Evolutionary conservation across 495 filamentous ascomycete species (phyloP).

Genomic region (Astrothelium macrocarpum): DNA sequence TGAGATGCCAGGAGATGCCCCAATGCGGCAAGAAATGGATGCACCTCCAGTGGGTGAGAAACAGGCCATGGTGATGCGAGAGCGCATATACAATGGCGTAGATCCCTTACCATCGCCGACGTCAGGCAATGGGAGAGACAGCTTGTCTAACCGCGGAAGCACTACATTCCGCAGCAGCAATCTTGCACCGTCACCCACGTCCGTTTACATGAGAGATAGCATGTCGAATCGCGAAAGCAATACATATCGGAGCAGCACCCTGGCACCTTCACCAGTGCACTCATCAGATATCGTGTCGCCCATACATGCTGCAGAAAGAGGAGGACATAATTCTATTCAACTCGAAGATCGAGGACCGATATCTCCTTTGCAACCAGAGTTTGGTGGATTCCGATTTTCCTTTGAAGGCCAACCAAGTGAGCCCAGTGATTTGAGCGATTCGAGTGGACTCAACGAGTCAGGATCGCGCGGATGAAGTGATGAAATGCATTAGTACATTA

Average conservation of each 20-base stretch:
- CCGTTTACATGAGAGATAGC: background rate
- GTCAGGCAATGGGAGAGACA: background rate
- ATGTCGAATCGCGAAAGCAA: background rate
- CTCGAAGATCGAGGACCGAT: background rate
- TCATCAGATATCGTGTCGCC: background rate
- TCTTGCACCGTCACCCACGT: no score
- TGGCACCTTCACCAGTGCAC: background rate
- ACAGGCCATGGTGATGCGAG: conserved; percentile 29
- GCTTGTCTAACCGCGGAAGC: background rate
- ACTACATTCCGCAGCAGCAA: background rate
- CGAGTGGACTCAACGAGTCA: background rate
- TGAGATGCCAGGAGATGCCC: conserved; percentile 33
- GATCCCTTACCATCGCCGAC: conserved; percentile 16
- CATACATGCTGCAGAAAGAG: background rate
- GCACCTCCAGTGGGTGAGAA: conserved; percentile 30
- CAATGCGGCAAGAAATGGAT: conserved; percentile 26
- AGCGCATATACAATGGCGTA: conserved; percentile 30
- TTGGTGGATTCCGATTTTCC: background rate
- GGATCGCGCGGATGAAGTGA: background rate
- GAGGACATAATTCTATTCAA: background rate
- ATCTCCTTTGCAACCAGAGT: background rate
- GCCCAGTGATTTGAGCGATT: background rate
- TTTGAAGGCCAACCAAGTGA: conserved; percentile 1
- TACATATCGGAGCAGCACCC: background rate
- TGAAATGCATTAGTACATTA: background rate